These are phyloP conservation scores for Ophiostoma fasciatum DNA, from an alignment of 2,329 filamentous ascomycete species.

Conservation along the genomic window DNA sequence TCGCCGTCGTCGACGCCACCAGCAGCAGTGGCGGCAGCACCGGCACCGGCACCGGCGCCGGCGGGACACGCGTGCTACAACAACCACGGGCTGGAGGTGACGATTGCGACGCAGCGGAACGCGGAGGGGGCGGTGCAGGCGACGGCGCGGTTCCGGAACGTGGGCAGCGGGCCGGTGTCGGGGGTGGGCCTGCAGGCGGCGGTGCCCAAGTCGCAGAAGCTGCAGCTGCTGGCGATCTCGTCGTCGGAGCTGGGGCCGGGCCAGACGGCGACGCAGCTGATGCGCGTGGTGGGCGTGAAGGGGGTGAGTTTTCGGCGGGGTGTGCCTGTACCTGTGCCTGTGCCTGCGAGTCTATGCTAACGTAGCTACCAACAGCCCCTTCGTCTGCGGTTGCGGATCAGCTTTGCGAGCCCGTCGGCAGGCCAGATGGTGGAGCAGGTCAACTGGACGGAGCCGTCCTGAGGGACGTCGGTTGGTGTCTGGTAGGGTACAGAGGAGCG, in stretches of 20 bases:
- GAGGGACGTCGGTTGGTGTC: background rate
- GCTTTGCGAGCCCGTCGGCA: constrained; percentile 55
- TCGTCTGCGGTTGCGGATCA: constrained; percentile 72
- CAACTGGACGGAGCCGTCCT: constrained; percentile 77
- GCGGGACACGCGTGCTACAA: constrained; percentile 61
- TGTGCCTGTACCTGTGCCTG: too few species aligned
- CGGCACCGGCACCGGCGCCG: constrained; percentile 20
- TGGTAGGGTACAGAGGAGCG: too few species aligned
- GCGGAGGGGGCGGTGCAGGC: constrained; percentile 68
- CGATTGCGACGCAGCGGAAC: constrained; percentile 72
- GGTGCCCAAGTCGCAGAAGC: constrained; percentile 88
- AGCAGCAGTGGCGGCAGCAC: constrained; percentile 28
- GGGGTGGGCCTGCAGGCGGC: constrained; percentile 81
- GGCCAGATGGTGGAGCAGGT: constrained; percentile 78
- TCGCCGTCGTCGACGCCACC: constrained; percentile 26
- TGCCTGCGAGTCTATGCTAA: constrained; percentile 4
- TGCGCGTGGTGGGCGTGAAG: constrained; percentile 73
- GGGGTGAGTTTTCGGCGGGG: constrained; percentile 77
- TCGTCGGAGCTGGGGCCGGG: constrained; percentile 61
- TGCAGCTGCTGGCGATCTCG: constrained; percentile 84
- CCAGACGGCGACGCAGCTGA: constrained; percentile 74
- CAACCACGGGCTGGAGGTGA: constrained; percentile 70
- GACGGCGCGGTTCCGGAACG: constrained; percentile 71
- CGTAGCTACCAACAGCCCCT: constrained; percentile 54
- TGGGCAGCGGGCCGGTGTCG: constrained; percentile 49